Percentiles rank a stretch among this genome's conserved stretches.
Evolutionary conservation across 2,329 filamentous ascomycete species (phyloP).

Genomic region (Cladosporium colombiae): DNA sequence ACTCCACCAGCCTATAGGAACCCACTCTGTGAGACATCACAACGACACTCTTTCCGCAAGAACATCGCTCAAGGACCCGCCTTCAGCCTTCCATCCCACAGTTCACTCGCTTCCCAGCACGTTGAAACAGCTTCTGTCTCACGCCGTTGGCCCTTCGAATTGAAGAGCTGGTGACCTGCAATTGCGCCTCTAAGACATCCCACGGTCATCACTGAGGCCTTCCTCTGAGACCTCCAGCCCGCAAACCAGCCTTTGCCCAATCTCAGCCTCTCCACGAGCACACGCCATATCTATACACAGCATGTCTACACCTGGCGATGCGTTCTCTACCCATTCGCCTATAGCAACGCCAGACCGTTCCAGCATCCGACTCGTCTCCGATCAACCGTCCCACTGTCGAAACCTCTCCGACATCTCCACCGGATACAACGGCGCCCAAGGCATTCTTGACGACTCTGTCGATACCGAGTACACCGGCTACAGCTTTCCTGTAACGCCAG

Average conservation of each 20-base stretch:
- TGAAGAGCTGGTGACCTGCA: conserved; percentile 1
- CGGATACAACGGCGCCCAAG: conserved; percentile 29
- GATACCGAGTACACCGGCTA: conserved; percentile 23
- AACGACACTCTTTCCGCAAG: neutral
- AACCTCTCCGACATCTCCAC: conserved; percentile 23
- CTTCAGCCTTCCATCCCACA: conserved; percentile 6
- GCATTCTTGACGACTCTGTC: conserved; percentile 25
- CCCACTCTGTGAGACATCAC: neutral
- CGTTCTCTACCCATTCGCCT: conserved; percentile 14
- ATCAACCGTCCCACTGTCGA: conserved; percentile 9
- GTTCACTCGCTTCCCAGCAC: neutral
- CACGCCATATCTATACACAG: conserved; percentile 16
- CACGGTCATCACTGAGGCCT: conserved; percentile 19
- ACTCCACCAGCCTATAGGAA: neutral
- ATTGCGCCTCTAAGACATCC: conserved; percentile 11
- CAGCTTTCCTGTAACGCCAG: conserved; percentile 23
- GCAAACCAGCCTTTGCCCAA: conserved; percentile 17
- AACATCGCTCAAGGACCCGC: neutral
- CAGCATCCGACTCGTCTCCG: conserved; percentile 17
- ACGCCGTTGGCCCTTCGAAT: conserved; percentile 10
- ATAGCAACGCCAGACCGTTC: conserved; percentile 17
- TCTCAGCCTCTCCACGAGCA: conserved; percentile 9
- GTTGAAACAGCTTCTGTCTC: conserved; percentile 11
- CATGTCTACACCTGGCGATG: conserved; percentile 12
- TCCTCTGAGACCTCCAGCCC: conserved; percentile 19